Conservation (phyloP, 768 basidiomycete genomes). For the Artomyces pyxidatus region DNA sequence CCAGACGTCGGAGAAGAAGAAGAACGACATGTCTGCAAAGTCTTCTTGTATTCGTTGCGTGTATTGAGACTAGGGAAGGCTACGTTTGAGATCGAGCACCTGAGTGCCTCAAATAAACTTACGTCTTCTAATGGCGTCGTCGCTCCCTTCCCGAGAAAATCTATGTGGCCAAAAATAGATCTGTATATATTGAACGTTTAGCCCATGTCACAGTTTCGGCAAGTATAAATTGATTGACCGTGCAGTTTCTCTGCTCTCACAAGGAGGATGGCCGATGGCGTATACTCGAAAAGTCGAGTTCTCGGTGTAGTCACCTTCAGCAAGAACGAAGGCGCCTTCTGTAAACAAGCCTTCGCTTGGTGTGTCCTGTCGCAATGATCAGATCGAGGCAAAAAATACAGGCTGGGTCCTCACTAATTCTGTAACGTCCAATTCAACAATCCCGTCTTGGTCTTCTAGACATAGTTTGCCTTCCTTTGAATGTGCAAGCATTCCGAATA, state of each 20-base stretch:
- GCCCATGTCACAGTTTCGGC: too few relatives aligned
- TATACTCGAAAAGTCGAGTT: constrained; percentile 83
- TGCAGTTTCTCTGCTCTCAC: constrained; percentile 79
- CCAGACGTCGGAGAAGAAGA: constrained; percentile 94
- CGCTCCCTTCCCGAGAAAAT: constrained; percentile 93
- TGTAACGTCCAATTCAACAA: constrained; percentile 81
- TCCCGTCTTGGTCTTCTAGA: constrained; percentile 90
- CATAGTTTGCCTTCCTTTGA: constrained; percentile 87
- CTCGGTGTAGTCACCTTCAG: constrained; percentile 95
- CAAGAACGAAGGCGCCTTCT: constrained; percentile 89
- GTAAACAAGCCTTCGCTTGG: constrained; percentile 95
- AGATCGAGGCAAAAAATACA: neutral
- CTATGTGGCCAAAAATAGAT: constrained; percentile 92
- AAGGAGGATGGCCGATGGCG: constrained; percentile 96
- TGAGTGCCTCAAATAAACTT: constrained; percentile 19
- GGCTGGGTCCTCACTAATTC: constrained; percentile 52
- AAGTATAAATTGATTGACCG: constrained; percentile 44
- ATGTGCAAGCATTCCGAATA: constrained; percentile 88
- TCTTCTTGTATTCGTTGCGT: constrained; percentile 57
- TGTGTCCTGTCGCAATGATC: constrained; percentile 44
- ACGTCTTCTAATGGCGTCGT: constrained; percentile 90
- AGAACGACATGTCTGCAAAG: constrained; percentile 73
- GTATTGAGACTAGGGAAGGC: constrained; percentile 39
- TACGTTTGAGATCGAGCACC: neutral
- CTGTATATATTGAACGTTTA: constrained; percentile 66